Base-by-base conservation (phyloP, 139 green algal genomes). In the Pseudopediastrum boryanum region DNA sequence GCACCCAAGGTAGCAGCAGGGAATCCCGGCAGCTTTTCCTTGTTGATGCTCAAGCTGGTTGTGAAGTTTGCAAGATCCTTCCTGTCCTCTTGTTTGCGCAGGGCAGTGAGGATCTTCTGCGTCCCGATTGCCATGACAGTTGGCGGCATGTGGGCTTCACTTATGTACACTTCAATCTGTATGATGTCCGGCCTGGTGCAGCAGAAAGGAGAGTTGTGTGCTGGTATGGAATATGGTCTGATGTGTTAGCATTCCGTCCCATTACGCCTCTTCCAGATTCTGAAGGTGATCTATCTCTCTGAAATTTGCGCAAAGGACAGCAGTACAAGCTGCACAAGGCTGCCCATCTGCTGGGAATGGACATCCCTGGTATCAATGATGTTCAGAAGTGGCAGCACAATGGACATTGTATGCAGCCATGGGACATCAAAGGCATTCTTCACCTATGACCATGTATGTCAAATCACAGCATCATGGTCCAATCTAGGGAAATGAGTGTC, bases 71-170 rank as follows among this genome's bases (percentile, higher is more conserved):
- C 46, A 56, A n/a, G 46, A 12, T 12, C 13, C 13, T 56, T 56
- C 46, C 12, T n/a, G 16, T 56, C 13, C 46, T 12, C 12, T 16
- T 56, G 46, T 56, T 56, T 56, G 46, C 12, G 25, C 71, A 78
- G 4, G 19, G 54, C 71, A 27, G 58, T 78, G 19, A 78, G 27
- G 4, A 39, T n/a, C 8, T 56, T 54, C 23, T 39, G 71, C 71
- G 68, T 54, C 12, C 54, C 71, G 39, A 78, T 39, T 29, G 59
- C 27, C 71, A 78, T n/a, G 39, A 78, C 71, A 23, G 38, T 78
- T 29, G 56, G 71, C 2, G 71, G 71, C 71, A 78, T 69, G 61
- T 23, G 35, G 35, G 16, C 54, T 51, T 77, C 50, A 23, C 29
- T 16, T 51, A 77, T 51, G 50, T 51, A 66, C 31, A 77, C 48